Base-by-base conservation (phyloP, 495 filamentous ascomycete species). In the Penicillium subrubescens region DNA sequence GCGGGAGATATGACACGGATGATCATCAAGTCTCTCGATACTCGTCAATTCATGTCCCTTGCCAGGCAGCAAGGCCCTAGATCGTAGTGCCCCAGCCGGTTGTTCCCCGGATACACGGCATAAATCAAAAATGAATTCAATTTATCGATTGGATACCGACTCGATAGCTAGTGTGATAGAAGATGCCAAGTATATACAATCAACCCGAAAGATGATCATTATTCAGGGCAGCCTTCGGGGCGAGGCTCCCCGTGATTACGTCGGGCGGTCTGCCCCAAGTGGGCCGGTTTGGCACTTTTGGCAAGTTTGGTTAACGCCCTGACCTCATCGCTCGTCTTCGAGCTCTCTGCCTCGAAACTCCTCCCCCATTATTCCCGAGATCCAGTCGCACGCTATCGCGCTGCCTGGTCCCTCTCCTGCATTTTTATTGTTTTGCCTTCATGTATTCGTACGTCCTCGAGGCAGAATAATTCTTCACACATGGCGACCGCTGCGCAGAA, bases 401-500 rank as follows among this genome's bases (percentile, higher is more conserved):
- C 39, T 58, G 56, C 56, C 56, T 58, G 27, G 35, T 17, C 17
- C 17, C 4, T 41, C 39, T 43, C 37, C 23, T 2, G 6, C 27
- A 58, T 58, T 31, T 2, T 44, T 58, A 41, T 21, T 25, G 17
- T 44, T 44, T 41, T 65, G 52, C 64, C 55, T 41, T 56, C 59
- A 63, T 61, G 57, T 50, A 64, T 61, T 23, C 19, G 19, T 43
- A 66, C 48, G 37, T 44, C 31, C 37, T 25, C 34, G 56, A 63
- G 65, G 62, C 50, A 57, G 61, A 63, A 31, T 25, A 21, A 58
- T 56, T 67, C 34, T 27, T 27, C 29, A 27, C 64, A 59, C 62
- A 63, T 68, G 59, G 73, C 74, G 71, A 73, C 75, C 60, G 50
- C 63, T 50, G 71, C 81, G 62, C 75, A 81, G 43, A 82, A 78